Base-by-base conservation (phyloP, 139 green algal species). In the Mychonastes homosphaera region DNA sequence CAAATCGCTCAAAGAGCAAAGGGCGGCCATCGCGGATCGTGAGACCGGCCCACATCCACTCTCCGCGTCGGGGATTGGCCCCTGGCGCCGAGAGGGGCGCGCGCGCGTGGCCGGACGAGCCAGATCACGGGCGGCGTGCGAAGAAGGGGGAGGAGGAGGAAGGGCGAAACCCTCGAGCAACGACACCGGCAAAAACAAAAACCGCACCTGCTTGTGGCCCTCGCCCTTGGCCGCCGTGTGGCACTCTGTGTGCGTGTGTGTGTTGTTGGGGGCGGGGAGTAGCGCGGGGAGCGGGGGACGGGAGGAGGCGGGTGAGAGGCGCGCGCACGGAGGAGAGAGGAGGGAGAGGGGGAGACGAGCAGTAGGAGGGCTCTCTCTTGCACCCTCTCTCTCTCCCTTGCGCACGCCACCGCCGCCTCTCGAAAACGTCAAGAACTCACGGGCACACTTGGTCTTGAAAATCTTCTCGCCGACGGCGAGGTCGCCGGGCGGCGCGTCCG, bases 361-460 rank as follows among this genome's bases (percentile, higher is more conserved):
- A 46, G 12, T 12, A 21, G n/a, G 10, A 30, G 27, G 24, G 36
- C 48, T 24, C 45, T 27, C 30, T 54, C 28, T 59, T 57, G 15
- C n/a, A 73, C 38, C 24, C 57, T 64, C 52, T 54, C 52, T 50
- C 28, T 32, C 44, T 15, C 27, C n/a, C 16, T 18, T 18, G 19
- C 21, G 10, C 46, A 19, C 10, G 19, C 1, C 16, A 40, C 16
- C 12, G 10, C 12, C 21, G 23, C 12, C 23, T 18, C 24, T 18
- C 12, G 30, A 19, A 46, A 33, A 47, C 29, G 54, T 26, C 27
- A 34, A 2, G 52, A 44, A 19, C 24, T 28, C 21, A 28, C 56
- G 26, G 27, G 57, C 62, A 38, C 78, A 96, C 83, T 97, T 98
- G 46, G 89, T 96, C 76, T 96, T 95, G 73, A 95, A 95, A 49